Conservation (phyloP, 2,329 filamentous ascomycete species). For the Aspergillus sp. region DNA sequence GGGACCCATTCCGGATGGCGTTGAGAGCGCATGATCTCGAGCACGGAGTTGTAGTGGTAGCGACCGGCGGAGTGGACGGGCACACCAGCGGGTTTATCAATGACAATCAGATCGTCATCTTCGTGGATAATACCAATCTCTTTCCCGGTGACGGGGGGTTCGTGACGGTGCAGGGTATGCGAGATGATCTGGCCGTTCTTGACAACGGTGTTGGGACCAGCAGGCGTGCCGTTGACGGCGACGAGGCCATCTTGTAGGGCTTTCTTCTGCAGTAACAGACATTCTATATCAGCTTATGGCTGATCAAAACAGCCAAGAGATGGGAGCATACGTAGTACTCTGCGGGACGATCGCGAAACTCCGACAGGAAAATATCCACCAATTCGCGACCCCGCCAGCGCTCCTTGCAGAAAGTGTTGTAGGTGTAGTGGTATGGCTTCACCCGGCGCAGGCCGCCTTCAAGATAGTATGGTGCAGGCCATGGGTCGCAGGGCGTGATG, state of each 20-base stretch:
- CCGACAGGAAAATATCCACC: constrained; percentile 83
- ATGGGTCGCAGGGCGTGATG: constrained; percentile 49
- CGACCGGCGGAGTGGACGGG: constrained; percentile 93
- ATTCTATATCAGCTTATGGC: no score
- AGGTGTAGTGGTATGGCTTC: constrained; percentile 85
- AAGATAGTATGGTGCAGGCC: constrained; percentile 75
- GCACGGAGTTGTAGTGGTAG: constrained; percentile 92
- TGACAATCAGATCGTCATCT: constrained; percentile 89
- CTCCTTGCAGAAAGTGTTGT: constrained; percentile 93
- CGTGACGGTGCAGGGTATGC: constrained; percentile 92
- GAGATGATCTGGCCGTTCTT: constrained; percentile 90
- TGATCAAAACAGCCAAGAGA: not conserved
- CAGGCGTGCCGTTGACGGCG: constrained; percentile 75
- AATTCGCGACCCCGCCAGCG: constrained; percentile 82
- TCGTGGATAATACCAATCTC: constrained; percentile 84
- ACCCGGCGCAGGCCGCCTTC: constrained; percentile 82
- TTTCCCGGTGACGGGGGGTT: constrained; percentile 84
- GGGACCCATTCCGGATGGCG: constrained; percentile 61
- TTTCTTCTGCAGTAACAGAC: constrained; percentile 52
- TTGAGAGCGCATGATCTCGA: constrained; percentile 89
- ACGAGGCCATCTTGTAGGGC: constrained; percentile 82
- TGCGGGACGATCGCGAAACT: constrained; percentile 84
- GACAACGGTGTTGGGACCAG: constrained; percentile 67
- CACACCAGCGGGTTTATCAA: constrained; percentile 93
- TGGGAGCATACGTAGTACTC: constrained; percentile 73